Conservation (phyloP, 2,329 filamentous ascomycete genomes). For the Botrytis pseudocinerea region DNA sequence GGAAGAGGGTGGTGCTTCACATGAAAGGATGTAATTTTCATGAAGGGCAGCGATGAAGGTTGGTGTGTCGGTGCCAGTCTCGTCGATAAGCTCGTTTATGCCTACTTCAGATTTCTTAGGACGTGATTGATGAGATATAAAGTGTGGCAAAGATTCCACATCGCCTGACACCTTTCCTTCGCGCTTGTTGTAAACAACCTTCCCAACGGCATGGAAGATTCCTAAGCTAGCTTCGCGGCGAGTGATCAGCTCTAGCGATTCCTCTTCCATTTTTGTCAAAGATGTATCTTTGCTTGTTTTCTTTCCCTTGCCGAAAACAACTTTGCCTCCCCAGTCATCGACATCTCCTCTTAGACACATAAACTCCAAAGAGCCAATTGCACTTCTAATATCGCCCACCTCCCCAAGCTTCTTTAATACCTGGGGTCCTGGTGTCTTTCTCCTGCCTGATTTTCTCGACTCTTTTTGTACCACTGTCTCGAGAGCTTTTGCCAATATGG, state of each 20-base stretch:
- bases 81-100: constrained; percentile 80
- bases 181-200: constrained; percentile 95
- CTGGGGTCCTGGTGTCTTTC: constrained; percentile 72
- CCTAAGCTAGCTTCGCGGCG: constrained; percentile 87
- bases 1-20: constrained; percentile 56
- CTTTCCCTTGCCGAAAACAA: constrained; percentile 59
- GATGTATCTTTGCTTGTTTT: constrained; percentile 33
- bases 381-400: constrained; percentile 87
- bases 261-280: constrained; percentile 74
- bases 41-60: constrained; percentile 90
- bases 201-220: constrained; percentile 94
- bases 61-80: constrained; percentile 86
- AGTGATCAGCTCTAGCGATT: constrained; percentile 77
- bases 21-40: constrained; percentile 90
- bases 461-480: constrained; percentile 83
- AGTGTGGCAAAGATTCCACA: constrained; percentile 59
- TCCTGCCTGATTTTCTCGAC: constrained; percentile 72
- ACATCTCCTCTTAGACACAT: constrained; percentile 80
- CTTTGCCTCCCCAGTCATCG: constrained; percentile 73
- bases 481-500: constrained; percentile 80
- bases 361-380: constrained; percentile 90
- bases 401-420: constrained; percentile 80
- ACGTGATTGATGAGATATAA: constrained; percentile 57
- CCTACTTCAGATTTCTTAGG: constrained; percentile 64
- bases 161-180: constrained; percentile 52